Base-by-base conservation (phyloP, 768 basidiomycete genomes). In the Plicaturopsis crispa region DNA sequence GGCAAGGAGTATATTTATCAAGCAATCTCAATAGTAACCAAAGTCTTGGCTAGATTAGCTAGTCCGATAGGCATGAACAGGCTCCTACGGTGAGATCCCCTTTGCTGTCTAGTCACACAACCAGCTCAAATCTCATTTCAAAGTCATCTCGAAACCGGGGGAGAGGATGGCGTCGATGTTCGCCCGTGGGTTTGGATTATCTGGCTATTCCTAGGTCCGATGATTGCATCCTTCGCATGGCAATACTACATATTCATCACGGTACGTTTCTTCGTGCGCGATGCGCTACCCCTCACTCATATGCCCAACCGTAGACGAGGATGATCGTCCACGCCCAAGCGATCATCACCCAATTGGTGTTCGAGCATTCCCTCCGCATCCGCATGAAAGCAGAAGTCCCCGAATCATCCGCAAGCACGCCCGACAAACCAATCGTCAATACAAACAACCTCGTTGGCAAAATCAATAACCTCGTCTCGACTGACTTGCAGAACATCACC, bases 391-490 rank as follows among this genome's bases (percentile, higher is more conserved):
- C n/a, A n/a, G n/a, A n/a, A n/a, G n/a, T n/a, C n/a, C n/a, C n/a
- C n/a, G n/a, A n/a, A n/a, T n/a, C n/a, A n/a, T n/a, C n/a, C n/a
- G n/a, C n/a, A n/a, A n/a, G n/a, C n/a, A n/a, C n/a, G n/a, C n/a
- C n/a, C n/a, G n/a, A n/a, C n/a, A n/a, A n/a, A n/a, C n/a, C n/a
- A n/a, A n/a, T n/a, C n/a, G n/a, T n/a, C n/a, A n/a, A n/a, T n/a
- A n/a, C n/a, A n/a, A n/a, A n/a, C n/a, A 78, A 80, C 49, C 56
- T 84, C 14, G 72, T 78, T 26, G 85, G 87, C 6, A 83, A 75
- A 52, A 78, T 89, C 52, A 88, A 82, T 54, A 88, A 85, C 39
- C 59, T 87, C 5, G 72, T 84, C 24, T 77, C 83, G 6, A 77
- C 78, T 2, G 85, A 89, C 55, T 48, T 74, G 31, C 36, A 26